Evolutionary conservation across 768 basidiomycete genomes (phyloP), one percentile per base, ranked within the genome.

Genomic region (Phaeotremella skinneri): DNA sequence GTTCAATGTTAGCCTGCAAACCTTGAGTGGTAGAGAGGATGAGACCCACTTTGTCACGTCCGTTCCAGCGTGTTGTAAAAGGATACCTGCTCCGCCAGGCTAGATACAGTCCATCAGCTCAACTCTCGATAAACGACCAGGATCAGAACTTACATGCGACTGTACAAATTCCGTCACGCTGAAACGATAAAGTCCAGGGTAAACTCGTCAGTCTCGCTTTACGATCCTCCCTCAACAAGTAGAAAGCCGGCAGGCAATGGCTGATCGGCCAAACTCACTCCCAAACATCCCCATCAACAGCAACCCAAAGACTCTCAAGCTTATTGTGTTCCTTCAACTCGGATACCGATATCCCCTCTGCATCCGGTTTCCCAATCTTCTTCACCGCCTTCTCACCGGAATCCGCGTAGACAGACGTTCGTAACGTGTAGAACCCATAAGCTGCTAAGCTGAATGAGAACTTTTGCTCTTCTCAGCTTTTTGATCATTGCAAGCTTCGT

Each of bases 241-340:
- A n/a, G n/a, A n/a, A n/a, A n/a, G n/a, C n/a, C n/a, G n/a, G n/a
- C n/a, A n/a, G n/a, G n/a, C n/a, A n/a, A n/a, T n/a, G n/a, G 30
- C 6, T 3, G 16, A 34, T 4, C 13, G 21, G 11, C n/a, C 14
- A 17, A 5, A 58, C 64, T 62, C 45, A 62, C 61, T 66, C 63
- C 59, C 61, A 72, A 5, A 72, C 70, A 14, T 55, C 56, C 9
- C 67, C 70, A 31, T 72, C 63, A n/a, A 72, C 60, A 5, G 66
- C 64, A 3, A 72, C 65, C 70, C 70, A 72, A 23, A 63, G 49
- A 52, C 64, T 62, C 23, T 61, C 55, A 17, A 54, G 55, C 6
- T 32, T 32, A 20, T 51, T 62, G 53, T 71, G 69, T 25, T 65
- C 30, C 23, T 45, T 54, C 39, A 71, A 53, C 39, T 70, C 69